A percentile compares a stretch with the other conserved stretches of the same genome.
Conservation (phyloP, 2,329 filamentous ascomycete species). For the Xylariaceae sp. region DNA sequence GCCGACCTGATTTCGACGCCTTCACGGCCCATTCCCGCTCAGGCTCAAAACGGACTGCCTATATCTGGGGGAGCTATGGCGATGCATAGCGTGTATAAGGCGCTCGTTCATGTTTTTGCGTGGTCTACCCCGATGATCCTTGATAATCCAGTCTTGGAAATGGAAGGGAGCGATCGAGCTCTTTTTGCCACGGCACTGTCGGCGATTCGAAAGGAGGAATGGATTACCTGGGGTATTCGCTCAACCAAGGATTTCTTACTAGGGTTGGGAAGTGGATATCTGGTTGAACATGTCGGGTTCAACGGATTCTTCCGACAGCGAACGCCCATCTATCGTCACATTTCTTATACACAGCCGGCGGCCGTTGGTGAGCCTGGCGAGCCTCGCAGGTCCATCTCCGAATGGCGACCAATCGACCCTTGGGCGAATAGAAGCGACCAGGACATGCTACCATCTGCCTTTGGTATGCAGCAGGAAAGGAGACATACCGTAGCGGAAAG, state of each 20-base stretch:
- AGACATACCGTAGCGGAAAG: constrained; percentile 57
- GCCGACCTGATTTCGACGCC: constrained; percentile 52
- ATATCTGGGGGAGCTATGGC: constrained; percentile 39
- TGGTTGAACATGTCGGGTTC: constrained; percentile 45
- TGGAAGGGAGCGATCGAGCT: constrained; percentile 54
- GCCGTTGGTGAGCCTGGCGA: constrained; percentile 45
- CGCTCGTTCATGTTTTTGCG: constrained; percentile 57
- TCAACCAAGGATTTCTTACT: constrained; percentile 59
- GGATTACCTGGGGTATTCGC: constrained; percentile 53
- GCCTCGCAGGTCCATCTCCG: constrained; percentile 47
- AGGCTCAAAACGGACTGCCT: constrained; percentile 36
- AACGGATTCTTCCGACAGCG: constrained; percentile 52
- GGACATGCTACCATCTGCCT: constrained; percentile 35
- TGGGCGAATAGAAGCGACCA: constrained; percentile 45
- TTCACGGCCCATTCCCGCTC: constrained; percentile 35
- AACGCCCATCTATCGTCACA: constrained; percentile 43
- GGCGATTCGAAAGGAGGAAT: constrained; percentile 55
- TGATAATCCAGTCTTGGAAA: constrained; percentile 50
- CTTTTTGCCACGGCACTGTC: constrained; percentile 52
- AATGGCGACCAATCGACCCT: constrained; percentile 49
- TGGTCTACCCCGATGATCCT: constrained; percentile 52
- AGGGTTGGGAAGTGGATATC: constrained; percentile 53
- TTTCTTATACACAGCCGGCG: constrained; percentile 43
- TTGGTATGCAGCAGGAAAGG: constrained; percentile 43
- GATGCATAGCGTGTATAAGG: constrained; percentile 59